Conservation (phyloP, 2,329 filamentous ascomycete genomes). For the Paracamarosporium sp. region DNA sequence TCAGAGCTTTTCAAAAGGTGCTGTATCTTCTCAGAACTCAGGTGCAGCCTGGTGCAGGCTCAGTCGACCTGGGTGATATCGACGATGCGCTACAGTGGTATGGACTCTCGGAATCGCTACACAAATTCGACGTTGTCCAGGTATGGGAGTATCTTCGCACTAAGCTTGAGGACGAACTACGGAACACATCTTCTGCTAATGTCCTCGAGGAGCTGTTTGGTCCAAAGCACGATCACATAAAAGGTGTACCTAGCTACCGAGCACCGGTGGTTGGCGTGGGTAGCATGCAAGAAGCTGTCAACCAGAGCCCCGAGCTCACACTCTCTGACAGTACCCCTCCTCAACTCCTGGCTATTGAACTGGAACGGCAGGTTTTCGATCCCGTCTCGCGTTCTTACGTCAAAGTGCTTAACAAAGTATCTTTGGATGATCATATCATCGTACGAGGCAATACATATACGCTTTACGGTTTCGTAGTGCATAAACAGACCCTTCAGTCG, state of each 20-base stretch:
- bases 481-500: conserved; percentile 65
- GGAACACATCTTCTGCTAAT: conserved; percentile 50
- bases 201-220: conserved; percentile 58
- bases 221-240: conserved; percentile 35
- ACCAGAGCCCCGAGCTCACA: conserved; percentile 36
- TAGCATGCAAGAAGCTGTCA: conserved; percentile 52
- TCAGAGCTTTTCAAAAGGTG: conserved; percentile 59
- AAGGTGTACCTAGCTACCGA: conserved; percentile 44
- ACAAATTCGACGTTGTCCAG: conserved; percentile 59
- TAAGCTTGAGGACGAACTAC: conserved; percentile 60
- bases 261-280: conserved; percentile 42
- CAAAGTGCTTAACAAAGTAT: conserved; percentile 63
- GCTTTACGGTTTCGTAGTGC: conserved; percentile 66
- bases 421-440: conserved; percentile 61
- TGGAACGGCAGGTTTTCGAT: conserved; percentile 65
- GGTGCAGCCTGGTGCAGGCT: conserved; percentile 44
- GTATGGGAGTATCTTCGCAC: conserved; percentile 62
- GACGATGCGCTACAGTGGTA: conserved; percentile 50
- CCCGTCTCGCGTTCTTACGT: conserved; percentile 61
- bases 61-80: conserved; percentile 44
- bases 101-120: conserved; percentile 43
- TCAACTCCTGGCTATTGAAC: conserved; percentile 60
- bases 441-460: conserved; percentile 59
- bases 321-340: conserved; percentile 46
- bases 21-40: conserved; percentile 57